These are phyloP conservation scores for Phytophthora nicotianae DNA, from an alignment of 352 stramenopile genomes.

Conservation along the genomic window DNA sequence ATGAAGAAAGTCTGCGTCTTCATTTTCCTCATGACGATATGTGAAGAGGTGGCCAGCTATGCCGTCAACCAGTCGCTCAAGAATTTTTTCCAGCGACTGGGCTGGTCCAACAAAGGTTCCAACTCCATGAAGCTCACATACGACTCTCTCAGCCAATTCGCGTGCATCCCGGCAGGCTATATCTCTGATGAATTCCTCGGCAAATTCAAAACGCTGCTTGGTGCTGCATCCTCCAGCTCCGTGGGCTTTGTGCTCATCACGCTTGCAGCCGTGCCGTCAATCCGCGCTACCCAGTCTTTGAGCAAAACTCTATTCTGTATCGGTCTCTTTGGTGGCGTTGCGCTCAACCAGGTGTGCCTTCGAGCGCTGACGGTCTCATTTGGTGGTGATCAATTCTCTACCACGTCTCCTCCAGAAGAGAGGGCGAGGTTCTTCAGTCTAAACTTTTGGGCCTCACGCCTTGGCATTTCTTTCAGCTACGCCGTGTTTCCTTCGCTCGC, in stretches of 20 bases:
- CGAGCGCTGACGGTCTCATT: conserved; percentile 66
- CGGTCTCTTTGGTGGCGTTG: conserved; percentile 60
- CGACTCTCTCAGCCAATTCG: conserved; percentile 67
- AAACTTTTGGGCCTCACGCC: conserved; percentile 84
- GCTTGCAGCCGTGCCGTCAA: conserved; percentile 46
- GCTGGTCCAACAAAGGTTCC: conserved; percentile 61
- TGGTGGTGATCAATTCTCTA: conserved; percentile 69
- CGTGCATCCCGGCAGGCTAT: conserved; percentile 60
- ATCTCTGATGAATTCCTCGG: conserved; percentile 64
- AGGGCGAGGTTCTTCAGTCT: conserved; percentile 79
- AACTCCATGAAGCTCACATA: conserved; percentile 71
- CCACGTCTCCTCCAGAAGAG: conserved; percentile 41
- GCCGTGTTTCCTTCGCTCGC: conserved; percentile 76
- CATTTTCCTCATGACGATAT: conserved; percentile 53
- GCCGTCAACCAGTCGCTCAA: conserved; percentile 64
- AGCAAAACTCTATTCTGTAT: conserved; percentile 59
- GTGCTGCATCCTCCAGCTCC: conserved; percentile 36
- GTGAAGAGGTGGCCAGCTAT: conserved; percentile 60
- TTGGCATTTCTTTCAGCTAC: conserved; percentile 77
- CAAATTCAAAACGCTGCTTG: conserved; percentile 39
- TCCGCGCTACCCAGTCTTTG: conserved; percentile 36
- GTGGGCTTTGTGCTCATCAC: conserved; percentile 59
- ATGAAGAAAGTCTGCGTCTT: conserved; percentile 64
- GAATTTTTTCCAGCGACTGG: conserved; percentile 68
- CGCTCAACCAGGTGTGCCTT: conserved; percentile 53